phyloP scores from a whole-genome alignment of 768 basidiomycete genomes.

The Pulveroboletus sp. region DNA sequence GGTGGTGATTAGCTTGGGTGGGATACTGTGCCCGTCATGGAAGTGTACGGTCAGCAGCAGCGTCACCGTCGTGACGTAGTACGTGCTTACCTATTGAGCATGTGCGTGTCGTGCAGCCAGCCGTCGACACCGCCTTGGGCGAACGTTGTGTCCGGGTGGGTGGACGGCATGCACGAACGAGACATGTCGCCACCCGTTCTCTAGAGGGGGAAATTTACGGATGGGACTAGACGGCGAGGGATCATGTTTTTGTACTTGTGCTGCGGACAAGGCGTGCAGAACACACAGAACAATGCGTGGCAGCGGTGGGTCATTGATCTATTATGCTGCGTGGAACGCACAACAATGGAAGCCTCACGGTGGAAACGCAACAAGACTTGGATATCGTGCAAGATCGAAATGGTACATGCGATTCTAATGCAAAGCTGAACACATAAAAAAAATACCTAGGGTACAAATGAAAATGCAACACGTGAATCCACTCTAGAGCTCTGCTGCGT shows the following conservation, averaged over 20 bases:
- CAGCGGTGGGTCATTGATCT: neutral
- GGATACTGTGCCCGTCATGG: too few relatives aligned
- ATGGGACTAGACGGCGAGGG: neutral
- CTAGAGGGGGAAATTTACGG: too few relatives aligned
- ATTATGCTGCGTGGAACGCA: neutral
- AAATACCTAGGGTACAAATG: conserved; percentile 7
- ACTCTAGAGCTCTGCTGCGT: conserved; percentile 25
- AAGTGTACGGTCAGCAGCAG: too few relatives aligned
- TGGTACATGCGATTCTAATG: conserved; percentile 16
- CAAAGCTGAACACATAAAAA: neutral
- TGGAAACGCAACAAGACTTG: neutral
- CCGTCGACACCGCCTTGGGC: conserved; percentile 41
- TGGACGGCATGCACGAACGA: too few relatives aligned
- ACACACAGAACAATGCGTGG: neutral
- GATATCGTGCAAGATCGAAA: conserved; percentile 10
- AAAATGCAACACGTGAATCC: neutral
- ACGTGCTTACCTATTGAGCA: too few relatives aligned
- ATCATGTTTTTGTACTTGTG: conserved; percentile 11
- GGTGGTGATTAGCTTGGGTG: too few relatives aligned
- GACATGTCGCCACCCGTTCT: too few relatives aligned
- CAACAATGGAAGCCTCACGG: neutral
- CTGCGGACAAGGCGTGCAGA: too few relatives aligned
- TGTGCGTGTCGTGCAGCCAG: conserved; percentile 55
- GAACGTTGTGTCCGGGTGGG: neutral
- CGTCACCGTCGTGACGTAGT: too few relatives aligned